Base-by-base conservation (phyloP, 805 yeast species). In the Saturnispora silvae region DNA sequence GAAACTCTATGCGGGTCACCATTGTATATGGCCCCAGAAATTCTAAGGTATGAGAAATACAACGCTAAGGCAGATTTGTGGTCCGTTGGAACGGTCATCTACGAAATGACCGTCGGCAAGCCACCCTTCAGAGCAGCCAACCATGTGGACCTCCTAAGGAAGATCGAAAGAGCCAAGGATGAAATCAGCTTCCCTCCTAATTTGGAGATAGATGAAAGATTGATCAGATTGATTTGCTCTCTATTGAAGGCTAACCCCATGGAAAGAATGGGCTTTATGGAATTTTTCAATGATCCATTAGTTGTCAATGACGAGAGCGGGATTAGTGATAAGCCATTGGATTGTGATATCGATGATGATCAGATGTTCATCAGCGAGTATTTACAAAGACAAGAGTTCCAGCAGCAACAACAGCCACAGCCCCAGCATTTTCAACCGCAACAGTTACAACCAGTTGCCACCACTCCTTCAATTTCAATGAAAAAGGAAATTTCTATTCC, bases 1-100 rank as follows among this genome's bases (percentile, higher is more conserved):
- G 98, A 92, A 55, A 92, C 98, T 2, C 65, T 92, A 47, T 92
- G 98, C 67, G 98, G 98, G 1, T 84, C 95, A 9, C 98, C 98
- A 3, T 68, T 92, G 31, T 92, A 92, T 60, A 92, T 92, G 98
- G 98, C 98, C 0, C 98, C 98, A 0, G 98, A 92, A 60, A 92
- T 92, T 33, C 64, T 92, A 48, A 69, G 94, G 45, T 87, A 84
- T 53, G 96, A 92, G 56, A 92, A 86, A 59, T 92, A 92, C 61
- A 86, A 87, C 48, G 98, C 97, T 4, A 87, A 86, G 56, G 97
- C 96, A 0, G 98, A 92, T 55, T 61, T 92, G 45, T 92, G 98
- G 98, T 86, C 96, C 5, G 95, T 89, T 4, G 98, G 98, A 3
- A 94, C 97, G 1, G 97, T 92, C 1, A 63, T 87, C 10, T 92